These are phyloP conservation scores for Colletotrichum liaoningense DNA, from an alignment of 2,329 filamentous ascomycete species.

Conservation along the genomic window DNA sequence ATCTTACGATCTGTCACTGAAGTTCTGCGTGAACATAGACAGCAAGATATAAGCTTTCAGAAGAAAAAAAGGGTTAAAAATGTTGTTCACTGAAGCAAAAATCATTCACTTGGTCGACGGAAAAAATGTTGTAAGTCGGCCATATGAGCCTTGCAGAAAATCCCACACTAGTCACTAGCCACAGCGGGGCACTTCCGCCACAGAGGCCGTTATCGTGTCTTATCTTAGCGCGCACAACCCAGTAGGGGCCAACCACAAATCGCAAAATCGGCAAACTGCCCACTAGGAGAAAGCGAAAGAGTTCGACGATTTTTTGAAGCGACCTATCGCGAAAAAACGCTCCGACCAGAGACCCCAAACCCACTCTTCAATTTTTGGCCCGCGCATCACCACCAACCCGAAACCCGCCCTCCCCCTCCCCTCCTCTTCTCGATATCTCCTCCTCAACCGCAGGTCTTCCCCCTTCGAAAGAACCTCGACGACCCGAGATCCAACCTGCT, in stretches of 20 bases:
- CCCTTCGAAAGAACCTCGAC: conserved; percentile 6
- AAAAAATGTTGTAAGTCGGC: conserved; percentile 37
- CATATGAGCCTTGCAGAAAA: conserved; percentile 37
- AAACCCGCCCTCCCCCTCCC: conserved; percentile 35
- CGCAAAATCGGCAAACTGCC: conserved; percentile 52
- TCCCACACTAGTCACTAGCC: conserved; percentile 36
- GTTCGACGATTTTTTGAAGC: conserved; percentile 28
- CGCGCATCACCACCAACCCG: conserved; percentile 14
- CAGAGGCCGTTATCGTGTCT: conserved; percentile 37
- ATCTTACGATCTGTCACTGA: not conserved
- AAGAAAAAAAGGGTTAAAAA: not conserved
- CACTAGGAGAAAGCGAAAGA: conserved; percentile 48
- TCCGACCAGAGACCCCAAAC: conserved; percentile 33
- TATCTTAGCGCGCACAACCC: conserved; percentile 69
- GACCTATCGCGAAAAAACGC: conserved; percentile 25
- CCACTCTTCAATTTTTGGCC: conserved; percentile 39
- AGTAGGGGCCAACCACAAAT: conserved; percentile 54
- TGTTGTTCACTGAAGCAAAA: not conserved
- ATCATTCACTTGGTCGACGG: conserved; percentile 1
- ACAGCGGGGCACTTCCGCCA: conserved; percentile 38
- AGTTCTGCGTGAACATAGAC: too few species aligned
- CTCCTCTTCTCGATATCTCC: conserved; percentile 33
- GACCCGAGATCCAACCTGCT: conserved; percentile 44
- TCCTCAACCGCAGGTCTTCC: conserved; percentile 10
- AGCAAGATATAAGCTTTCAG: not conserved